These are phyloP conservation scores for Emericellopsis terricola DNA, from an alignment of 495 filamentous ascomycete species.

Conservation along the genomic window DNA sequence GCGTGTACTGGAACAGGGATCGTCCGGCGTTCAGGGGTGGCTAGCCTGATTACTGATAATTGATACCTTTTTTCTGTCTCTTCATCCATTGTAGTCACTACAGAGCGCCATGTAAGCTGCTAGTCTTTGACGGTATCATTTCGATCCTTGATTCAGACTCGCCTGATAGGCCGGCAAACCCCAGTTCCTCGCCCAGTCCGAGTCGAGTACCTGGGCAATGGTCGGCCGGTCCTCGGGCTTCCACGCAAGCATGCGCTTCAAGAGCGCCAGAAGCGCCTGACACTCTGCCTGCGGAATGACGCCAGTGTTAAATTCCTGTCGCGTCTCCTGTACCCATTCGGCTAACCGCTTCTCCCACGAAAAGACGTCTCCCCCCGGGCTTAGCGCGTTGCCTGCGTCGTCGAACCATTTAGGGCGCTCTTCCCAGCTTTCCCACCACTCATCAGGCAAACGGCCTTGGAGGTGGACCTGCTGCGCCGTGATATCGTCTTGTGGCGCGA, in stretches of 20 bases:
- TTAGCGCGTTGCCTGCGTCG: background rate
- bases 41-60: no score
- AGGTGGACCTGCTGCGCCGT: background rate
- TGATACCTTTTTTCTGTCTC: no score
- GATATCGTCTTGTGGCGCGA: background rate
- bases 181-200: background rate
- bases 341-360: background rate
- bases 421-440: background rate
- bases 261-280: background rate
- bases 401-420: background rate
- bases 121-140: no score
- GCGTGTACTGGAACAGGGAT: no score
- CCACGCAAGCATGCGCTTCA: background rate
- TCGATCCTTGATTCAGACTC: no score
- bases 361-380: background rate
- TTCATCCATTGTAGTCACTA: no score
- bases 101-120: no score
- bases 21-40: no score
- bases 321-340: background rate
- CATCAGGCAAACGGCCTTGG: background rate
- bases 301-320: background rate
- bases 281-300: background rate
- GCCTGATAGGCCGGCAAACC: no score
- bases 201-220: background rate
- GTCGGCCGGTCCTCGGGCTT: background rate